These are phyloP conservation scores for Agrocybe pediades DNA, from an alignment of 768 basidiomycete species.

Conservation along the genomic window DNA sequence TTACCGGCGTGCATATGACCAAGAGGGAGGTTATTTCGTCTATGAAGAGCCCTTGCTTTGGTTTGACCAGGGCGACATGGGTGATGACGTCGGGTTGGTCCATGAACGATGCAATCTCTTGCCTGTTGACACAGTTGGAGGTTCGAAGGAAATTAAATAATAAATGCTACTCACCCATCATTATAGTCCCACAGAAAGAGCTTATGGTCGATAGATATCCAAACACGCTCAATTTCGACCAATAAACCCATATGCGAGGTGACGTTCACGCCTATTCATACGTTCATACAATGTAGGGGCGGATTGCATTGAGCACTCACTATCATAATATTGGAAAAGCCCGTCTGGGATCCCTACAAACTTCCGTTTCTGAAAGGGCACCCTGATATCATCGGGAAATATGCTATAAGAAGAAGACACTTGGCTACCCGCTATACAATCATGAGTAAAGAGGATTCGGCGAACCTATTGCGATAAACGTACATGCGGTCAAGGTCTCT, in stretches of 20 bases:
- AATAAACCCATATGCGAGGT: conserved; percentile 88
- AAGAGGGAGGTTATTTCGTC: conserved; percentile 89
- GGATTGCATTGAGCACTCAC: conserved; percentile 38
- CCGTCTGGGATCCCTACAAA: conserved; percentile 78
- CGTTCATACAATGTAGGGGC: conserved; percentile 10
- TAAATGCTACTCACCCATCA: conserved; percentile 68
- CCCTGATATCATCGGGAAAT: conserved; percentile 75
- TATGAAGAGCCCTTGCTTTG: conserved; percentile 85
- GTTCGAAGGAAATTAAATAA: background rate
- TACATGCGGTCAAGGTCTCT: conserved; percentile 65
- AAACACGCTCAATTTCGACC: conserved; percentile 91
- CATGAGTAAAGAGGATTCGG: conserved; percentile 9
- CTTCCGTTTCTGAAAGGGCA: conserved; percentile 78
- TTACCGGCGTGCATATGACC: conserved; percentile 86
- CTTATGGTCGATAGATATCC: conserved; percentile 94
- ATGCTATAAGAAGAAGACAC: conserved; percentile 80
- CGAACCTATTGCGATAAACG: conserved; percentile 26
- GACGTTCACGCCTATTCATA: conserved; percentile 59
- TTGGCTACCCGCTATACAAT: conserved; percentile 56
- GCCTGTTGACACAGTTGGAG: conserved; percentile 44
- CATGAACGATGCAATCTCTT: conserved; percentile 88
- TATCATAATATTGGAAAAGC: conserved; percentile 77
- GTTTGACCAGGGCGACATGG: conserved; percentile 84
- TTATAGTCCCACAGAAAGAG: conserved; percentile 96
- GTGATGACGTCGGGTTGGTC: conserved; percentile 91